Base-by-base conservation (phyloP, 257 asterid genomes). In the Coffea canephora region DNA sequence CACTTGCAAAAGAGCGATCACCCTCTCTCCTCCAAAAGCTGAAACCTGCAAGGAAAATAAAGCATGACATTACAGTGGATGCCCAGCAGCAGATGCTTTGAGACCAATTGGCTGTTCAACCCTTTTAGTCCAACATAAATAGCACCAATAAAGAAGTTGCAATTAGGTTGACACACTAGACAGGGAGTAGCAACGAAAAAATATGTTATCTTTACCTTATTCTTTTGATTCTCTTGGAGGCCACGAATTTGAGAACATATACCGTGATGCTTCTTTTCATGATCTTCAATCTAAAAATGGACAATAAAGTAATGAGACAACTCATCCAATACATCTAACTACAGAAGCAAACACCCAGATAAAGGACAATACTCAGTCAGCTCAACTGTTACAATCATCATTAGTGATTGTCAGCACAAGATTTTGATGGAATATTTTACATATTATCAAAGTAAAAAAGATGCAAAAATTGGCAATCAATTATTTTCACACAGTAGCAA, bases 1-100 rank as follows among this genome's bases (percentile, higher is more conserved):
- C 69, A 83, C 91, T 85, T 88, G 87, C 87, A 95, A 83, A 52
- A 95, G 98, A 86, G 49, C 70, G 79, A 78, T 87, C 82, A 92
- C 98, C 81, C 82, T 87, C 66, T 70, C 75, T 79, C 97, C 98
- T 82, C 99, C 99, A 87, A 95, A 95, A 85, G 97, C 98, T 41
- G 96, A 93, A 82, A 93, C 97, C 99, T 94, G 86, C 75, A 78
- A 80, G 59, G 6, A 74, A 79, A 55, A 6, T 48, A 48, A 71
- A 55, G 66, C 59, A 73, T 45, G 45, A 23, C 59, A 39, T 74
- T 74, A 79, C 79, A 73, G 14, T 43, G 36, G n/a, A 52, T 16
- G 43, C 68, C 64, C 43, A 80, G 31, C 78, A 67, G 79, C 80
- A 80, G 5, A 64, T 57, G 77, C 59, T 57, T 83, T 61, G 8